These are phyloP conservation scores for Platanthera zijinensis DNA, from an alignment of 106 monocot genomes.

Conservation along the genomic window DNA sequence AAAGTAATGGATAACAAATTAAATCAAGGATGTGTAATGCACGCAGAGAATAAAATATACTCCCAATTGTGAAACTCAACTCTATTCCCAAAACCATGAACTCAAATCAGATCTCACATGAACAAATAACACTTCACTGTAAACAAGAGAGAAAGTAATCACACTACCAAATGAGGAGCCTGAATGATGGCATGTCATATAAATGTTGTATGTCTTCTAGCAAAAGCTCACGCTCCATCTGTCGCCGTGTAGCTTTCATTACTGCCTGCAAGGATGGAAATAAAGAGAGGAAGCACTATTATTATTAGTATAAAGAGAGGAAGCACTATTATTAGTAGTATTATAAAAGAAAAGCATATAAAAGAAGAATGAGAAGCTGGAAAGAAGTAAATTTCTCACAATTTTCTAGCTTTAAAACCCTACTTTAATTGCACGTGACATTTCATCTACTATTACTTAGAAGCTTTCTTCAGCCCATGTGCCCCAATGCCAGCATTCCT, in stretches of 20 bases:
- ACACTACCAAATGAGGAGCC: slow-evolving; percentile 2
- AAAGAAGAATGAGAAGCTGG: background rate
- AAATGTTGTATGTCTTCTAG: slow-evolving; percentile 8
- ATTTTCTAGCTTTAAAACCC: background rate
- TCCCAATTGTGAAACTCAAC: no score
- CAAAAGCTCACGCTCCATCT: slow-evolving; percentile 8
- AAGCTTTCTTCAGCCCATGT: no score
- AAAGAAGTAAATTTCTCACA: background rate
- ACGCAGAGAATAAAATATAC: no score
- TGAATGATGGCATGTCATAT: slow-evolving; percentile 7
- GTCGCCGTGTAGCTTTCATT: slow-evolving; percentile 7
- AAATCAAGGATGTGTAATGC: no score
- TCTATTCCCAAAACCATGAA: no score
- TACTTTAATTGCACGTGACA: background rate
- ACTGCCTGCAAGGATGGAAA: background rate
- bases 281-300: background rate
- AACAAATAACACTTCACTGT: no score
- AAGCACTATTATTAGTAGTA: background rate
- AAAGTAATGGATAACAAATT: no score
- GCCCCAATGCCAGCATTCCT: no score
- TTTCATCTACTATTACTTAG: background rate
- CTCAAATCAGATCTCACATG: no score
- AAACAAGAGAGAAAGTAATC: no score
- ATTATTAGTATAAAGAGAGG: background rate
- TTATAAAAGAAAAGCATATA: background rate